Conservation (phyloP, 305 asterid genomes). For the Rubia peregrina region DNA sequence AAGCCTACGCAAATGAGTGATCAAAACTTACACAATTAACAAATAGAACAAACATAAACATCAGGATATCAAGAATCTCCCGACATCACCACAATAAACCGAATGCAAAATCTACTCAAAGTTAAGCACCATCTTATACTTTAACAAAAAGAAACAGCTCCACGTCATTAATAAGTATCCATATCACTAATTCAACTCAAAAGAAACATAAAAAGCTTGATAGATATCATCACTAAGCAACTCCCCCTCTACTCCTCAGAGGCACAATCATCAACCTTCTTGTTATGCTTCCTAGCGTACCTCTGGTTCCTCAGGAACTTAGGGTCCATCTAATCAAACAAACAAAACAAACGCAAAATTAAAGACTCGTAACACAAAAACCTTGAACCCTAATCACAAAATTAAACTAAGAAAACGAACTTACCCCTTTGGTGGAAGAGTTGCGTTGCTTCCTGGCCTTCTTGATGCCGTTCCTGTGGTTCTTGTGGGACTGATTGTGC, state of each 20-base stretch:
- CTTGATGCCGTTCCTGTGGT: constrained; percentile 80
- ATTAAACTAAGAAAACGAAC: background rate
- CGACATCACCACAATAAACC: background rate
- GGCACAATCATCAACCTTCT: constrained; percentile 34
- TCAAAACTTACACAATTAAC: too few species aligned
- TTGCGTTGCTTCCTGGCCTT: constrained; percentile 67
- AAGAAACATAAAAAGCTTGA: background rate
- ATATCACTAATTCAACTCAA: background rate
- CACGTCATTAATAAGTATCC: too few species aligned
- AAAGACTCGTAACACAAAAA: background rate
- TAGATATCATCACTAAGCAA: background rate
- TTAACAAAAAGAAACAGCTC: background rate
- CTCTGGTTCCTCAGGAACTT: constrained; percentile 91
- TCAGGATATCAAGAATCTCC: background rate
- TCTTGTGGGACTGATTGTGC: constrained; percentile 76
- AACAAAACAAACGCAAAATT: background rate
- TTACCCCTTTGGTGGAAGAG: constrained; percentile 73
- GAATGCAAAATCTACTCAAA: background rate
- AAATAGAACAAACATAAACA: background rate
- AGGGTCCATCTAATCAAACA: constrained; percentile 63
- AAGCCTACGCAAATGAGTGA: too few species aligned
- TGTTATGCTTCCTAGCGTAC: constrained; percentile 89
- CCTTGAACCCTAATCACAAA: background rate
- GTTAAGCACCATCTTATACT: background rate
- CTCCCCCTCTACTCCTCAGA: constrained; percentile 39